Percentiles rank a stretch among this genome's conserved stretches.
Evolutionary conservation across 352 stramenopile species (phyloP).

Genomic region (Pythium phragmiticola): DNA sequence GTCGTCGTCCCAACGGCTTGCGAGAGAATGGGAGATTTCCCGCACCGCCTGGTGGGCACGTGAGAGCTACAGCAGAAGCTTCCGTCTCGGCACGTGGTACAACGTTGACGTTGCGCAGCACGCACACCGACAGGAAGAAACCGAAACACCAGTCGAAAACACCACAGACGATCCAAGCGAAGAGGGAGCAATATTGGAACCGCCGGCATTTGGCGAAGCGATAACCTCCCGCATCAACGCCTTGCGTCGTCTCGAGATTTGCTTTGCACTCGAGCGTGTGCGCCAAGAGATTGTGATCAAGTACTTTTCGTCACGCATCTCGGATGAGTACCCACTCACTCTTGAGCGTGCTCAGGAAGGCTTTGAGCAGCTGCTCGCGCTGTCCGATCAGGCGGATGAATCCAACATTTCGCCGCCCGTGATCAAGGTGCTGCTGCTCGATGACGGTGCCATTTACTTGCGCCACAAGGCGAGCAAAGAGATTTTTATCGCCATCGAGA

Average conservation of each 20-base stretch:
- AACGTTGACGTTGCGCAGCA: slow-evolving; percentile 20
- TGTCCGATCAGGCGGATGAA: slow-evolving; percentile 1
- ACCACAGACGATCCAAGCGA: neutral
- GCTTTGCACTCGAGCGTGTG: slow-evolving; percentile 55
- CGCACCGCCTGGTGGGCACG: slow-evolving; percentile 74
- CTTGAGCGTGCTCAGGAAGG: slow-evolving; percentile 28
- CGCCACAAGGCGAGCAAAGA: slow-evolving; percentile 48
- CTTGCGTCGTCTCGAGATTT: slow-evolving; percentile 49
- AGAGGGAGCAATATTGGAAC: slow-evolving; percentile 8
- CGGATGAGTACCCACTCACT: slow-evolving; percentile 38
- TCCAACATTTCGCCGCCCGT: slow-evolving; percentile 20
- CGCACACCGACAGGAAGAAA: neutral
- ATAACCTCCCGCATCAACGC: slow-evolving; percentile 33
- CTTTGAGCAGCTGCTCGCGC: slow-evolving; percentile 22
- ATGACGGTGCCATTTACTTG: slow-evolving; percentile 38
- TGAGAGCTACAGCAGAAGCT: slow-evolving; percentile 75
- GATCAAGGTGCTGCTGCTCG: slow-evolving; percentile 42
- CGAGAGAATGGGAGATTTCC: slow-evolving; percentile 42
- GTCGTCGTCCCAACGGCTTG: slow-evolving; percentile 47
- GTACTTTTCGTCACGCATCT: slow-evolving; percentile 25
- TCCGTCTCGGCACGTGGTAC: slow-evolving; percentile 78
- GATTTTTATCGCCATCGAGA: slow-evolving; percentile 36
- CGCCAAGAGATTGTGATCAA: slow-evolving; percentile 57
- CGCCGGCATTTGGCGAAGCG: slow-evolving; percentile 4
- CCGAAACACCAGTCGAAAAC: neutral